A percentile compares a stretch with the other conserved stretches of the same genome.
Conservation (phyloP, 768 basidiomycete genomes). For the Amanita fuliginea region DNA sequence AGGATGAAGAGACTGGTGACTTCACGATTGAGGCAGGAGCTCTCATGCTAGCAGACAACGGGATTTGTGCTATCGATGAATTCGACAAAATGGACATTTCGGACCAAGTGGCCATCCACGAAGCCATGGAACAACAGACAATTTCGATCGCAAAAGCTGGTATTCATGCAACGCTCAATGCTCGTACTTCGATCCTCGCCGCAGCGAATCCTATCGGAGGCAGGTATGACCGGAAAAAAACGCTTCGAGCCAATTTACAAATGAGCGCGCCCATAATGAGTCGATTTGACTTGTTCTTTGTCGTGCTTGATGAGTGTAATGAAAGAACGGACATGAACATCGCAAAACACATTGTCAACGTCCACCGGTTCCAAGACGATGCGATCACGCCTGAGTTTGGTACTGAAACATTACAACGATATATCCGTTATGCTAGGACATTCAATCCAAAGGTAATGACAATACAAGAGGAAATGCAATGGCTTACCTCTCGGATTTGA, state of each 20-base stretch:
- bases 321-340: slow-evolving; percentile 87
- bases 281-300: slow-evolving; percentile 95
- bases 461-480: slow-evolving; percentile 4
- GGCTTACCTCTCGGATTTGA: not conserved
- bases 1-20: slow-evolving; percentile 97
- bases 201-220: slow-evolving; percentile 98
- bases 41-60: slow-evolving; percentile 98
- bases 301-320: slow-evolving; percentile 95
- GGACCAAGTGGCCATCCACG: slow-evolving; percentile 98
- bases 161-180: slow-evolving; percentile 97
- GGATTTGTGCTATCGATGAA: slow-evolving; percentile 99
- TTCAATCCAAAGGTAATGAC: slow-evolving; percentile 86
- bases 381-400: slow-evolving; percentile 96
- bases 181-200: slow-evolving; percentile 93
- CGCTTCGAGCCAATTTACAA: slow-evolving; percentile 82
- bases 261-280: slow-evolving; percentile 99
- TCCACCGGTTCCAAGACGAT: slow-evolving; percentile 90
- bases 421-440: slow-evolving; percentile 94
- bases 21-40: slow-evolving; percentile 99
- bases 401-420: slow-evolving; percentile 91
- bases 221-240: slow-evolving; percentile 91
- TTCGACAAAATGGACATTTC: slow-evolving; percentile 99
- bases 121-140: slow-evolving; percentile 99
- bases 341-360: slow-evolving; percentile 94
- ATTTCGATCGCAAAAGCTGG: slow-evolving; percentile 99